Percentiles rank a stretch among this genome's conserved stretches.
Conservation (phyloP, 2,329 filamentous ascomycete genomes). For the Pseudogymnoascus sp. region DNA sequence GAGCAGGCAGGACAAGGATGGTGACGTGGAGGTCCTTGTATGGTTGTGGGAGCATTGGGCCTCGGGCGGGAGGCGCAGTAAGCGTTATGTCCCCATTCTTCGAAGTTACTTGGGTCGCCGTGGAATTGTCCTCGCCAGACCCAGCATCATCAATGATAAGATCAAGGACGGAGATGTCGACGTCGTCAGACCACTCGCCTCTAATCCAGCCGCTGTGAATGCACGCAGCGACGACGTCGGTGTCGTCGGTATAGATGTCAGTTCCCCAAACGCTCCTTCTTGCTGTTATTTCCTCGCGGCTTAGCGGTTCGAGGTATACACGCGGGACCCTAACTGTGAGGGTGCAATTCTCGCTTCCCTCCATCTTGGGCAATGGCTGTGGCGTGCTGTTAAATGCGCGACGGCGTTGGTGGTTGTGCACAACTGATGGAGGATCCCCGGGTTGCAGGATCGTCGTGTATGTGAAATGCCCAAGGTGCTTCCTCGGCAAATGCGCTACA, state of each 20-base stretch:
- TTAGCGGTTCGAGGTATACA: constrained; percentile 59
- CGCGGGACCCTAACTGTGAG: constrained; percentile 81
- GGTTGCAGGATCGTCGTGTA: constrained; percentile 63
- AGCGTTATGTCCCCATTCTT: constrained; percentile 35
- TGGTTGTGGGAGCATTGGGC: constrained; percentile 54
- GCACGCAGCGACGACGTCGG: constrained; percentile 83
- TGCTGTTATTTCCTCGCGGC: constrained; percentile 75
- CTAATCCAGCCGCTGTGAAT: constrained; percentile 91
- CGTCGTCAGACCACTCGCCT: constrained; percentile 75
- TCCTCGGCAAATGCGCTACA: constrained; percentile 61
- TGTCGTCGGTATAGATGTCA: constrained; percentile 92
- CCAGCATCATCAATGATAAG: constrained; percentile 36
- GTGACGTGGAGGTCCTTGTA: constrained; percentile 82
- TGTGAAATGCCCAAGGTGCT: constrained; percentile 75
- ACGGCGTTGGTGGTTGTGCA: constrained; percentile 31
- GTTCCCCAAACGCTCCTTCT: constrained; percentile 84
- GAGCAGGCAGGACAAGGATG: constrained; percentile 68
- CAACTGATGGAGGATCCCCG: constrained; percentile 28
- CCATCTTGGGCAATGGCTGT: constrained; percentile 66
- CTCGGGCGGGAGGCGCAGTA: constrained; percentile 46
- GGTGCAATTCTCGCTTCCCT: constrained; percentile 71
- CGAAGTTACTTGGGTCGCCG: constrained; percentile 24
- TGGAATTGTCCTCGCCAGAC: constrained; percentile 19
- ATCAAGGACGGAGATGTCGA: constrained; percentile 61
- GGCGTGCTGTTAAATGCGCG: constrained; percentile 52